Evolutionary conservation across 2,329 filamentous ascomycete genomes (phyloP).

Genomic region (Fonsecaea erecta): DNA sequence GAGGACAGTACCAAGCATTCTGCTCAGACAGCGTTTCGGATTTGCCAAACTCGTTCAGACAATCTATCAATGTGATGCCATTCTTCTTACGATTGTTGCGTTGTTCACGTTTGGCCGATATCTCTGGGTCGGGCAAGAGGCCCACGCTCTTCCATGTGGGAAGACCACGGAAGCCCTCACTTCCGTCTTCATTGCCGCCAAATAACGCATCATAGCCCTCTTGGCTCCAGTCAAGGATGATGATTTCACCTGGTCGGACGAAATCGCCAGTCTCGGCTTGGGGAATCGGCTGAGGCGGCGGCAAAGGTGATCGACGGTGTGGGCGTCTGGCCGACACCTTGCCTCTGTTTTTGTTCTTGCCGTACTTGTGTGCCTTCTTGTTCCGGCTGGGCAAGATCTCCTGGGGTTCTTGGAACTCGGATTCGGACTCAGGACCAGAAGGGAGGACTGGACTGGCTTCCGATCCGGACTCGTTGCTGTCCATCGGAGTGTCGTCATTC

Average conservation of each 20-base stretch:
- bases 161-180: conserved; percentile 62
- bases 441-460: conserved; percentile 26
- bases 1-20: conserved; percentile 96
- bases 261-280: conserved; percentile 53
- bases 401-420: conserved; percentile 32
- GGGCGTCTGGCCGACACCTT: conserved; percentile 37
- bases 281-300: conserved; percentile 31
- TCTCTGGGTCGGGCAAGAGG: conserved; percentile 63
- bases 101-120: conserved; percentile 66
- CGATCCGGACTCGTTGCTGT: conserved; percentile 32
- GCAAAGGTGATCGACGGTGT: conserved; percentile 26
- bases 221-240: conserved; percentile 83
- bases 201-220: conserved; percentile 75
- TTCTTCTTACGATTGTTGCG: conserved; percentile 70
- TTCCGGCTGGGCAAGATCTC: conserved; percentile 31
- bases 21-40: conserved; percentile 92
- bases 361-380: conserved; percentile 33
- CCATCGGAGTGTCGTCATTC: conserved; percentile 24
- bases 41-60: conserved; percentile 91
- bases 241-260: conserved; percentile 78
- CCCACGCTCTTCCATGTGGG: conserved; percentile 61
- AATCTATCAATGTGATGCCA: conserved; percentile 85
- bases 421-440: conserved; percentile 42
- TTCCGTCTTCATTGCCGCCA: conserved; percentile 45
- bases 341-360: conserved; percentile 48